Conservation (phyloP, 2,329 filamentous ascomycete genomes). For the Microsporum audouinii region DNA sequence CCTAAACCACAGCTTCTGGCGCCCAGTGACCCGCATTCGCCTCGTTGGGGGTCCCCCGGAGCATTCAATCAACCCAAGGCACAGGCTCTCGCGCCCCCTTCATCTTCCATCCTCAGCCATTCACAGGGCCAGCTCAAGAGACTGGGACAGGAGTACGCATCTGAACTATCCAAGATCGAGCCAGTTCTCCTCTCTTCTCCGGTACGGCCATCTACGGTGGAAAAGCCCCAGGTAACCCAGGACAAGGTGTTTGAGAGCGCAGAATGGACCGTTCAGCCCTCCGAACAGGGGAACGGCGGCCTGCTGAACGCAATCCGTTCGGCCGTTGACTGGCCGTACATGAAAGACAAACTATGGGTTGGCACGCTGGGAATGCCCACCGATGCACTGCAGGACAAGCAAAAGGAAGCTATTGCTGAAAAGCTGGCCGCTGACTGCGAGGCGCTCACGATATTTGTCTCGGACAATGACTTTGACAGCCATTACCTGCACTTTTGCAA, state of each 20-base stretch:
- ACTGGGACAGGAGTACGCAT: slow-evolving; percentile 8
- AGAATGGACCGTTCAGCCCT: slow-evolving; percentile 70
- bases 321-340: slow-evolving; percentile 55
- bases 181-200: slow-evolving; percentile 7
- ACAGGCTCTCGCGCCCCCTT: slow-evolving; percentile 60
- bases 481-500: slow-evolving; percentile 97
- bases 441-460: slow-evolving; percentile 72
- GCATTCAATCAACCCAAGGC: slow-evolving; percentile 68
- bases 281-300: slow-evolving; percentile 85
- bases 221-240: slow-evolving; percentile 10
- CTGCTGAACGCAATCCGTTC: slow-evolving; percentile 79
- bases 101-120: slow-evolving; percentile 63
- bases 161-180: slow-evolving; percentile 11
- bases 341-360: slow-evolving; percentile 75
- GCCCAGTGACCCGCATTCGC: slow-evolving; percentile 62
- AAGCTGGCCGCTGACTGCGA: slow-evolving; percentile 69
- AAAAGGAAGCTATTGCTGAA: slow-evolving; percentile 74
- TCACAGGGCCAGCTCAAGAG: slow-evolving; percentile 17
- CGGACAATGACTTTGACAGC: slow-evolving; percentile 84
- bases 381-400: slow-evolving; percentile 63
- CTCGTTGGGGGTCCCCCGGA: slow-evolving; percentile 58
- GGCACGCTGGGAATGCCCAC: slow-evolving; percentile 91
- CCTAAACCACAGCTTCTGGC: slow-evolving; percentile 43
- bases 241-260: slow-evolving; percentile 55
- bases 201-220: slow-evolving; percentile 2